These are phyloP conservation scores for Naematelia encephala DNA, from an alignment of 768 basidiomycete genomes.

Conservation along the genomic window DNA sequence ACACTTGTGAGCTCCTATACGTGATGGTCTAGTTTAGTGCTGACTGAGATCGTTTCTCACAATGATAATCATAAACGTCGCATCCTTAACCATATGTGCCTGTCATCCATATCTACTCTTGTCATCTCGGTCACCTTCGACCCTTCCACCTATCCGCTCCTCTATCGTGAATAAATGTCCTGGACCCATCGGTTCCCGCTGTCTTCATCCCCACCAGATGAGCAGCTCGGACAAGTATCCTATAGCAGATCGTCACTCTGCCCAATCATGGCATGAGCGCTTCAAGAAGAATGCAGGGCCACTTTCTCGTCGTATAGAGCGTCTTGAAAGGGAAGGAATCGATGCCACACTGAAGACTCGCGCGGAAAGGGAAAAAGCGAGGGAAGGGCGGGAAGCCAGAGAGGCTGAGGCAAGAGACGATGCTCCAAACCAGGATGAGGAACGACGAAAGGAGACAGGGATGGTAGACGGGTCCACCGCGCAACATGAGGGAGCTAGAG, in stretches of 20 bases:
- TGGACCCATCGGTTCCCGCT: no score
- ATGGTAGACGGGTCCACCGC: background rate
- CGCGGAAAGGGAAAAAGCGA: conserved; percentile 25
- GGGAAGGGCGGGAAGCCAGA: conserved; percentile 2
- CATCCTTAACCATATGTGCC: background rate
- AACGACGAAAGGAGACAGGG: no score
- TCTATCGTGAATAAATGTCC: background rate
- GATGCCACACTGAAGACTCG: conserved; percentile 30
- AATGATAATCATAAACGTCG: background rate
- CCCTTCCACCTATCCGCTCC: background rate
- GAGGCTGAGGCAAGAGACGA: background rate
- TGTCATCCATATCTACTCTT: no score
- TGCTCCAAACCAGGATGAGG: no score
- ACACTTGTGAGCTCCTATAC: conserved; percentile 21
- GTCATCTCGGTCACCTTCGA: no score
- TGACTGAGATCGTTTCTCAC: background rate
- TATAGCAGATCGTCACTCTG: conserved; percentile 20
- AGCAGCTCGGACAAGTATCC: conserved; percentile 13
- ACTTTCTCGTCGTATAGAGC: conserved; percentile 18
- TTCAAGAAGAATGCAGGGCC: conserved; percentile 35
- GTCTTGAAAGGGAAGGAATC: conserved; percentile 13
- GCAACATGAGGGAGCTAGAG: background rate
- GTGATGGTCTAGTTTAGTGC: background rate
- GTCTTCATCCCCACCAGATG: no score
- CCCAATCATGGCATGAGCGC: conserved; percentile 44